Conservation (phyloP, 2,329 filamentous ascomycete genomes). For the Epichloe amarillans region DNA sequence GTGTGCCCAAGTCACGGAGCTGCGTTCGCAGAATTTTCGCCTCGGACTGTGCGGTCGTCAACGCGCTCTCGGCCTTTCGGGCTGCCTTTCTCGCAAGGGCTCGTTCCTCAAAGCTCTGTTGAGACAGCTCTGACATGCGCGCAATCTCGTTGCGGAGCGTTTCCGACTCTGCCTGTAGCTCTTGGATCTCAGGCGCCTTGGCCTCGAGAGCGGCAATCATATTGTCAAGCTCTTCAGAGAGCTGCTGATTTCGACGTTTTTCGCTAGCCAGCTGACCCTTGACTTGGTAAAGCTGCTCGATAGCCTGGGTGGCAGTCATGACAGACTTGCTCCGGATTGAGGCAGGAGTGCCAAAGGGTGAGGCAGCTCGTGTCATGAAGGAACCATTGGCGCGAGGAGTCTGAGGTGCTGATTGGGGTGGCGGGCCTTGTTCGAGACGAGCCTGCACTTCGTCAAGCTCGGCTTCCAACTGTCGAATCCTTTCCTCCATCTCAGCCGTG, state of each 20-base stretch:
- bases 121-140: conserved; percentile 73
- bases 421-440: conserved; percentile 28
- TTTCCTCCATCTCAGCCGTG: conserved; percentile 32
- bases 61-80: conserved; percentile 63
- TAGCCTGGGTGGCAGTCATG: conserved; percentile 47
- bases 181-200: conserved; percentile 77
- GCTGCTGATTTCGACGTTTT: conserved; percentile 58
- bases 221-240: conserved; percentile 67
- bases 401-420: conserved; percentile 39
- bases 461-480: conserved; percentile 35
- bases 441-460: conserved; percentile 42
- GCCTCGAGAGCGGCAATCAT: conserved; percentile 76
- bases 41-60: conserved; percentile 52
- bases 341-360: conserved; percentile 48
- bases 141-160: conserved; percentile 68
- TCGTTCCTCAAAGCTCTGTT: conserved; percentile 68
- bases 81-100: conserved; percentile 67
- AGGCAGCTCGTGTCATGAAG: conserved; percentile 36
- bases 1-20: conserved; percentile 75
- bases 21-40: conserved; percentile 71
- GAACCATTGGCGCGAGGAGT: conserved; percentile 49
- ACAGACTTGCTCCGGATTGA: conserved; percentile 42
- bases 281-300: conserved; percentile 51
- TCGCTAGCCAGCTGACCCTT: conserved; percentile 64
- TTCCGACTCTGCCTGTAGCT: conserved; percentile 68